Percentiles rank a stretch among this genome's conserved stretches.
phyloP scores from a whole-genome alignment of 108 stramenopile genomes.

The Thalassiosira profunda region DNA sequence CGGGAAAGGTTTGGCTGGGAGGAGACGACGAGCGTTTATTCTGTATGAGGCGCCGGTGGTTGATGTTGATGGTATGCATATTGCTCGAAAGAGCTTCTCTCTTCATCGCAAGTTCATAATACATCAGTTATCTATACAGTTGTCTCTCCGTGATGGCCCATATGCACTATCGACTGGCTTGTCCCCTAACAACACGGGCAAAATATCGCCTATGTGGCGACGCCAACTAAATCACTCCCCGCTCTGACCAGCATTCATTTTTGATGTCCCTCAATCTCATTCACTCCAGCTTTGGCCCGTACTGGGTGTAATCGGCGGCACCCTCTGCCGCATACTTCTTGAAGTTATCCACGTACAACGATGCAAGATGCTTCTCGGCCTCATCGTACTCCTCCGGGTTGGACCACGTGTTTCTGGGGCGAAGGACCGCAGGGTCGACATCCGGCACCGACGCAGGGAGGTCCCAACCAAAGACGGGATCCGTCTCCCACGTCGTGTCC shows the following conservation, averaged over 20 bases:
- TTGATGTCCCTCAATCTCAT: neutral
- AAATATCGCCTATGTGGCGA: no score
- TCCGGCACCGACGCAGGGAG: constrained; percentile 87
- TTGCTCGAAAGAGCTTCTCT: no score
- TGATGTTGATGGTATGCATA: no score
- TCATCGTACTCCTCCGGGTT: constrained; percentile 90
- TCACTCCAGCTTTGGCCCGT: constrained; percentile 77
- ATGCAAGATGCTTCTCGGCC: constrained; percentile 85
- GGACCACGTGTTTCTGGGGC: constrained; percentile 92
- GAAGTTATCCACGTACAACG: constrained; percentile 96
- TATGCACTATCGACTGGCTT: no score
- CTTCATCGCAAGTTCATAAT: no score
- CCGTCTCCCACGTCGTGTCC: constrained; percentile 74
- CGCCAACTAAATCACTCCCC: neutral
- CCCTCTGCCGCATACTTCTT: constrained; percentile 92
- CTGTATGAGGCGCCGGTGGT: no score
- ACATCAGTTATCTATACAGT: no score
- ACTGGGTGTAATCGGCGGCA: constrained; percentile 81
- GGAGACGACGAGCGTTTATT: no score
- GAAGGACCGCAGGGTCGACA: constrained; percentile 81
- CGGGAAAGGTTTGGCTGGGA: no score
- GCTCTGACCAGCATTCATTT: neutral
- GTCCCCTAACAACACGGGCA: neutral
- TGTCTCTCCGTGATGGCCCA: no score
- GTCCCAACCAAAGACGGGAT: constrained; percentile 93